Evolutionary conservation across 2,329 filamentous ascomycete species (phyloP).

Genomic region (Davidsoniella eucalypti): DNA sequence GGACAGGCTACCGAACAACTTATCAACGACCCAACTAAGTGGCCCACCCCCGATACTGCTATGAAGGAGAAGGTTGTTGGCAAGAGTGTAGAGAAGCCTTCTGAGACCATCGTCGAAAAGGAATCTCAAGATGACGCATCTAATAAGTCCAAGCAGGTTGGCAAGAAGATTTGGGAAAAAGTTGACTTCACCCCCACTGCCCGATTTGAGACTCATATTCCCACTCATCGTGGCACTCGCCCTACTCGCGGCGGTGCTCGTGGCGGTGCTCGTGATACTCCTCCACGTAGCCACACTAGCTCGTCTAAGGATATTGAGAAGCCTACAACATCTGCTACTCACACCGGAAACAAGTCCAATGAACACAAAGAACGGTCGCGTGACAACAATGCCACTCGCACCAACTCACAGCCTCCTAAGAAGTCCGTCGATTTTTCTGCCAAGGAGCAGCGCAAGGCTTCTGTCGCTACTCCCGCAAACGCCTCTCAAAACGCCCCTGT

Average conservation of each 20-base stretch:
- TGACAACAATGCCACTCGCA: constrained; percentile 16
- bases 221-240: constrained; percentile 33
- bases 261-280: constrained; percentile 17
- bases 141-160: constrained; percentile 31
- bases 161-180: constrained; percentile 74
- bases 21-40: constrained; percentile 49
- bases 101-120: constrained; percentile 40
- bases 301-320: constrained; percentile 24
- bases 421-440: constrained; percentile 23
- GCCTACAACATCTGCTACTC: constrained; percentile 17
- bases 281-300: constrained; percentile 17
- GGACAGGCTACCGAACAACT: constrained; percentile 9
- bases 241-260: constrained; percentile 29
- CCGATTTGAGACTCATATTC: constrained; percentile 70
- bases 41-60: constrained; percentile 79
- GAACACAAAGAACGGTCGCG: constrained; percentile 10
- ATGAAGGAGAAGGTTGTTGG: constrained; percentile 44
- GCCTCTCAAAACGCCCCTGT: constrained; percentile 17
- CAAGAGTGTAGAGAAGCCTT: constrained; percentile 52
- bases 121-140: constrained; percentile 40
- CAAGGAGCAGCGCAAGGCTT: constrained; percentile 31
- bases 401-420: constrained; percentile 21
- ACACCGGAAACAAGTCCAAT: constrained; percentile 7
- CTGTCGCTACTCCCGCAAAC: constrained; percentile 16
- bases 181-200: constrained; percentile 72